These are phyloP conservation scores for Hemerocallis citrina DNA, from an alignment of 106 monocot genomes.

Conservation along the genomic window DNA sequence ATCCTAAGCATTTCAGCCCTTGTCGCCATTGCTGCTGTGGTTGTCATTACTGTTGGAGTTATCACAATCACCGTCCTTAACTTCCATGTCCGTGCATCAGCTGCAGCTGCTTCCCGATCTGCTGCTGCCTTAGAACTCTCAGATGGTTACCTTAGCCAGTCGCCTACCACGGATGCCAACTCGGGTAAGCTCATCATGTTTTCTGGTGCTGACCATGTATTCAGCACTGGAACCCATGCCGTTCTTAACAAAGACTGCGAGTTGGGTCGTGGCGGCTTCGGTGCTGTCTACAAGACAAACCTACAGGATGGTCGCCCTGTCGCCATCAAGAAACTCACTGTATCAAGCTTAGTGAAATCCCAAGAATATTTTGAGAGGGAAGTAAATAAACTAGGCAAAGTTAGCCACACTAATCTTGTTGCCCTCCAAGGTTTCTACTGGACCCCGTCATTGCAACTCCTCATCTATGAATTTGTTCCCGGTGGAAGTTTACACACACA, in stretches of 20 bases:
- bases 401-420: conserved; percentile 38
- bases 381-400: conserved; percentile 41
- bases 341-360: conserved; percentile 54
- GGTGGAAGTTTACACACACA: conserved; percentile 24
- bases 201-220: conserved; percentile 31
- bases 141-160: conserved; percentile 29
- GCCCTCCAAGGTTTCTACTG: conserved; percentile 54
- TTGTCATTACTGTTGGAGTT: conserved; percentile 34
- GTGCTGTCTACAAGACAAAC: too few relatives aligned
- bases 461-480: conserved; percentile 44
- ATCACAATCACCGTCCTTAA: conserved; percentile 40
- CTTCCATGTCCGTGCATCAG: conserved; percentile 24
- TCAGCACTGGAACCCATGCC: conserved; percentile 34
- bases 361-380: conserved; percentile 53
- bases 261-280: conserved; percentile 43
- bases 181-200: conserved; percentile 48
- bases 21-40: conserved; percentile 43
- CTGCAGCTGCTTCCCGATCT: not conserved
- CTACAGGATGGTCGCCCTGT: conserved; percentile 41
- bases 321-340: too few relatives aligned
- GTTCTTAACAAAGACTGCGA: conserved; percentile 47
- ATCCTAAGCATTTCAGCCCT: too few relatives aligned
- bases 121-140: conserved; percentile 20
- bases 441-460: conserved; percentile 52
- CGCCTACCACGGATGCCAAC: conserved; percentile 29